phyloP scores from a whole-genome alignment of 305 asterid species.

The Fraxinus sp. region DNA sequence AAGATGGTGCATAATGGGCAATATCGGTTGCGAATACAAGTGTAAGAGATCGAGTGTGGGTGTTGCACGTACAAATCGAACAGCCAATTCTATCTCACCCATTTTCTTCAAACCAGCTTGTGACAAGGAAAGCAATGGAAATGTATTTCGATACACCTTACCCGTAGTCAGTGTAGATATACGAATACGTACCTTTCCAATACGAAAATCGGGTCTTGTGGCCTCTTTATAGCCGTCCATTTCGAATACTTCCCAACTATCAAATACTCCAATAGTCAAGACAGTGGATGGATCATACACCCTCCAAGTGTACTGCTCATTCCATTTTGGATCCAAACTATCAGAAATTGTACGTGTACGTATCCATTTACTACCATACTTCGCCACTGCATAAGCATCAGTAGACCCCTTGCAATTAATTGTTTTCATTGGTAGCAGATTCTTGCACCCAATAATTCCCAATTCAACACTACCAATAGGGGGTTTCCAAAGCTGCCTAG shows the following conservation, averaged over 20 bases:
- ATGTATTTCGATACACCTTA: constrained; percentile 54
- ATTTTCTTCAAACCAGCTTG: constrained; percentile 68
- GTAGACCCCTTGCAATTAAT: constrained; percentile 65
- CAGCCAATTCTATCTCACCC: constrained; percentile 77
- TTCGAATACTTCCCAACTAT: constrained; percentile 58
- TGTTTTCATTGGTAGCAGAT: constrained; percentile 69
- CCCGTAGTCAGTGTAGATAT: constrained; percentile 61
- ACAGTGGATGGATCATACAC: constrained; percentile 86
- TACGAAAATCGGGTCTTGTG: constrained; percentile 52
- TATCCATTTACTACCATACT: constrained; percentile 82
- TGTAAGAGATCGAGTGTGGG: constrained; percentile 74
- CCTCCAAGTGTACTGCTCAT: constrained; percentile 85
- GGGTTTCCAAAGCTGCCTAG: constrained; percentile 83
- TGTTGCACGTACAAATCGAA: constrained; percentile 52
- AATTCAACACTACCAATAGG: constrained; percentile 63
- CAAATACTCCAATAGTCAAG: constrained; percentile 67
- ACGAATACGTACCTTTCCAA: constrained; percentile 77
- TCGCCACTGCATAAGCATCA: constrained; percentile 77
- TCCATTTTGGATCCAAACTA: constrained; percentile 71
- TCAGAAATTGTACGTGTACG: constrained; percentile 76
- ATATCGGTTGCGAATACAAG: constrained; percentile 63
- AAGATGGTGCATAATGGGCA: constrained; percentile 78
- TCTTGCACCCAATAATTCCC: constrained; percentile 75
- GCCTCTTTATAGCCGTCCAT: constrained; percentile 40
- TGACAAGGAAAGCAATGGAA: constrained; percentile 53